phyloP scores from a whole-genome alignment of 2,329 filamentous ascomycete genomes.

The Trichocomaceae sp. region DNA sequence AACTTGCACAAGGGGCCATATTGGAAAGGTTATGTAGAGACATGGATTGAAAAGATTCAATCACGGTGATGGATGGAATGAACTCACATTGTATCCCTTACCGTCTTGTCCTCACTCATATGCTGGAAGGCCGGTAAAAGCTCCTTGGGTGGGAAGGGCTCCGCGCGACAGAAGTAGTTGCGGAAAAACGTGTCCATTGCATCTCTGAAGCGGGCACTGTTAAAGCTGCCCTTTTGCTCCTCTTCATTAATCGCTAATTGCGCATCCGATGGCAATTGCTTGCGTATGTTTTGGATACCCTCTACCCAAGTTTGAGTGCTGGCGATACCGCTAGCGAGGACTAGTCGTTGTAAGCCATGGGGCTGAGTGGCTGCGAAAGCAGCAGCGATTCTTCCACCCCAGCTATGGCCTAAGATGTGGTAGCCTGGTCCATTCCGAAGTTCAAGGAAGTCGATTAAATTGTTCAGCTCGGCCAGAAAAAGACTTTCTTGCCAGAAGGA shows the following conservation, averaged over 20 bases:
- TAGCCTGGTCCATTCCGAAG: not conserved
- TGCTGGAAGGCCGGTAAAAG: constrained; percentile 2
- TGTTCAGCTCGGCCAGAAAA: not conserved
- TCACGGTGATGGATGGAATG: not conserved
- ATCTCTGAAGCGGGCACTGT: not conserved
- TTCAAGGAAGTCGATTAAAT: not conserved
- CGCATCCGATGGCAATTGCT: not conserved
- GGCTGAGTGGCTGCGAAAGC: not conserved
- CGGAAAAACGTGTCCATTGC: not conserved
- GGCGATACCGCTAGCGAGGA: not conserved
- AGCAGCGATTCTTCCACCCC: constrained; percentile 1
- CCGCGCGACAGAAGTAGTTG: not conserved
- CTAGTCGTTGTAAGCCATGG: not conserved
- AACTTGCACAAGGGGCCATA: too few relatives aligned
- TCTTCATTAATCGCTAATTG: constrained; percentile 2
- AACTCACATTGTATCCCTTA: constrained; percentile 1
- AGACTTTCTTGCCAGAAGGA: not conserved
- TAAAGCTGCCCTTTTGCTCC: not conserved
- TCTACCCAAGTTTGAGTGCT: not conserved
- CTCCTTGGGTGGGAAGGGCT: constrained; percentile 1
- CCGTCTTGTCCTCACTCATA: constrained; percentile 1
- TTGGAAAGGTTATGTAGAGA: too few relatives aligned
- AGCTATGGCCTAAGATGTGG: not conserved
- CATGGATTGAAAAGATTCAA: too few relatives aligned
- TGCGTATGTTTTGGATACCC: not conserved